Evolutionary conservation across 805 yeast species (phyloP).

Genomic region (Cyberlindnera petersonii): DNA sequence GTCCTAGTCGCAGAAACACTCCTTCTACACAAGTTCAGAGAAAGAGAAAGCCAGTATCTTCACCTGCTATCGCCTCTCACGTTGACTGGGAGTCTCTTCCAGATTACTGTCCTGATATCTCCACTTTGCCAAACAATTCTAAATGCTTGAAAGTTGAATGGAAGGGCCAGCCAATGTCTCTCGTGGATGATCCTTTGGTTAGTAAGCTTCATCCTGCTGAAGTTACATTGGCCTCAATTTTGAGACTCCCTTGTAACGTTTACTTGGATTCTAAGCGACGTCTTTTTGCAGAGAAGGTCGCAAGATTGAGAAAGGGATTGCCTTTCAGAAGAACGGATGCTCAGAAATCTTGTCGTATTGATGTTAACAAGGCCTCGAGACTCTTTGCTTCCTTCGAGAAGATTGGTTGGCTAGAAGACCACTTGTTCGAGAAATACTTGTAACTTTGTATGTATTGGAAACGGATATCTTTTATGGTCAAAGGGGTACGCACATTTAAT

Average conservation of each 20-base stretch:
- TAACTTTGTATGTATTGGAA: no score
- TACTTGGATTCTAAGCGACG: constrained; percentile 83
- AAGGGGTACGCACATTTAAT: no score
- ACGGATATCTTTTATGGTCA: no score
- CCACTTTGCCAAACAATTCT: constrained; percentile 62
- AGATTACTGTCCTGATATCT: constrained; percentile 74
- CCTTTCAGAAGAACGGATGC: constrained; percentile 97
- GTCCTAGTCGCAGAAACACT: constrained; percentile 26
- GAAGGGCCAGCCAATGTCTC: constrained; percentile 98
- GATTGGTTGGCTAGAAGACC: constrained; percentile 92
- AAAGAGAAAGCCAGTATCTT: constrained; percentile 38
- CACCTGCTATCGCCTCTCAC: constrained; percentile 43
- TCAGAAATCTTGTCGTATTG: constrained; percentile 96
- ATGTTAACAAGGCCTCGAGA: constrained; percentile 93
- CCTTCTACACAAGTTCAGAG: constrained; percentile 30
- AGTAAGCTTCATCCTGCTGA: constrained; percentile 88
- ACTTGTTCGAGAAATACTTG: constrained; percentile 51
- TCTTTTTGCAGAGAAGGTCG: constrained; percentile 83
- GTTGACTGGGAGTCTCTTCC: constrained; percentile 68
- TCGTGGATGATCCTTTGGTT: constrained; percentile 69
- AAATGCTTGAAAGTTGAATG: constrained; percentile 86
- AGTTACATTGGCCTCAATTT: constrained; percentile 75
- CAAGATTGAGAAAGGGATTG: constrained; percentile 64
- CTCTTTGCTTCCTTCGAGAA: constrained; percentile 90
- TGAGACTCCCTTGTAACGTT: constrained; percentile 82